These are phyloP conservation scores for Colletotrichum orbiculare DNA, from an alignment of 2,329 filamentous ascomycete genomes.

Conservation along the genomic window DNA sequence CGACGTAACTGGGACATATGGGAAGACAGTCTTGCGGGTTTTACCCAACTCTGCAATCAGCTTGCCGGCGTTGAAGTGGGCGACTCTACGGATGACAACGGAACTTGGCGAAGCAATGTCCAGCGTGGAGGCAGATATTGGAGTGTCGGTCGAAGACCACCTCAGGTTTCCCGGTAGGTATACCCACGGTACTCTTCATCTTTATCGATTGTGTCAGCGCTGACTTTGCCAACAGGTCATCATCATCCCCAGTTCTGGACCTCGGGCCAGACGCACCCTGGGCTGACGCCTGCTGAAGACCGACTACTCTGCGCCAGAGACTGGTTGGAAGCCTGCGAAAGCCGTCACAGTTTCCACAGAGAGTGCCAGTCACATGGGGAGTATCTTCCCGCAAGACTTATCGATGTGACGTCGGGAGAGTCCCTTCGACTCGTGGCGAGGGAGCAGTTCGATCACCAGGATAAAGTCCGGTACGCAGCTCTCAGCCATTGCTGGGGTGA, in stretches of 20 bases:
- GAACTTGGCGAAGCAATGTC: too few species aligned
- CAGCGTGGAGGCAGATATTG: too few species aligned
- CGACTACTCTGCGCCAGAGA: neutral
- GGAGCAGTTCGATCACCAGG: neutral
- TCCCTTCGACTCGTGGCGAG: neutral
- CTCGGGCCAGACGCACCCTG: neutral
- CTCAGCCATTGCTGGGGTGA: constrained; percentile 19
- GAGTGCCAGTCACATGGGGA: neutral
- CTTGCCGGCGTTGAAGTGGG: too few species aligned
- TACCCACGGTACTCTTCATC: too few species aligned
- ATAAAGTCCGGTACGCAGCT: neutral
- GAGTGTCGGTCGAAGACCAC: too few species aligned
- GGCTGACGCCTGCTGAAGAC: neutral
- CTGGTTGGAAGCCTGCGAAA: constrained; percentile 3
- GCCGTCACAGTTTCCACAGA: neutral
- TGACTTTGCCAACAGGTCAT: neutral
- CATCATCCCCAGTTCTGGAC: constrained; percentile 14
- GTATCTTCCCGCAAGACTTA: neutral
- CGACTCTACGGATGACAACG: too few species aligned
- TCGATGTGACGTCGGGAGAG: neutral
- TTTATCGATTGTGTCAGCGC: neutral
- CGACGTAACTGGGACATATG: too few species aligned
- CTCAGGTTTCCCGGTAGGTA: too few species aligned
- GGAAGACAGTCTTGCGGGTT: too few species aligned
- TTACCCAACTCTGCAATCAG: too few species aligned